phyloP scores from a whole-genome alignment of 495 filamentous ascomycete genomes.

The Annulohypoxylon bovei region DNA sequence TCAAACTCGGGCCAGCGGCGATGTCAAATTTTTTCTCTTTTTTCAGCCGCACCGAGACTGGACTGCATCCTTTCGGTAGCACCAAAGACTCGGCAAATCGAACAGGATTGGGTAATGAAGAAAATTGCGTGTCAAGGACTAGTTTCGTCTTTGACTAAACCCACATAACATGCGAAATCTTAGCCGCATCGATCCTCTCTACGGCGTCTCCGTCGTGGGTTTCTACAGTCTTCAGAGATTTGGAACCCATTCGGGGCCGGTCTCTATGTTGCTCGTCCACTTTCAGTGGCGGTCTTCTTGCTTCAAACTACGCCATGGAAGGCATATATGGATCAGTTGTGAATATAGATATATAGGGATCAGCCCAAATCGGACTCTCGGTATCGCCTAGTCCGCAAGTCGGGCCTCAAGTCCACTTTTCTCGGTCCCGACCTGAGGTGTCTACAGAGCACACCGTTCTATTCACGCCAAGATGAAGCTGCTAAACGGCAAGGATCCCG shows the following conservation, averaged over 20 bases:
- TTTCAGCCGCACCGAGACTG: background rate
- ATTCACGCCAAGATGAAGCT: background rate
- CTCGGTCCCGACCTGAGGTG: slow-evolving; percentile 3
- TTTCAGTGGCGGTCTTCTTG: background rate
- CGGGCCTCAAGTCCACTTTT: background rate
- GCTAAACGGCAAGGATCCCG: background rate
- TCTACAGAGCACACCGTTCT: background rate
- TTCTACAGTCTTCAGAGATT: background rate
- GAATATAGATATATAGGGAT: background rate
- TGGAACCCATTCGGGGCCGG: background rate
- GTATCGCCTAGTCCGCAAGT: background rate
- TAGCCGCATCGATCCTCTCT: background rate
- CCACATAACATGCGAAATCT: background rate
- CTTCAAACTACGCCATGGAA: background rate
- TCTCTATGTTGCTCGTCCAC: background rate
- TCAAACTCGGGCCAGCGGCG: background rate
- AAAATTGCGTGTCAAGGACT: background rate
- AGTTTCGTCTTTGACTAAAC: background rate
- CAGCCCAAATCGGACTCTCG: background rate
- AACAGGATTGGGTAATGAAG: background rate
- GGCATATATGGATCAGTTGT: background rate
- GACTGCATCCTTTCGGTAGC: background rate
- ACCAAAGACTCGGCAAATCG: background rate
- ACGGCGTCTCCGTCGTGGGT: background rate
- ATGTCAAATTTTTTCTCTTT: background rate